A percentile compares a stretch with the other conserved stretches of the same genome.
Conservation (phyloP, 805 yeast genomes). For the Sungouiella blattae region DNA sequence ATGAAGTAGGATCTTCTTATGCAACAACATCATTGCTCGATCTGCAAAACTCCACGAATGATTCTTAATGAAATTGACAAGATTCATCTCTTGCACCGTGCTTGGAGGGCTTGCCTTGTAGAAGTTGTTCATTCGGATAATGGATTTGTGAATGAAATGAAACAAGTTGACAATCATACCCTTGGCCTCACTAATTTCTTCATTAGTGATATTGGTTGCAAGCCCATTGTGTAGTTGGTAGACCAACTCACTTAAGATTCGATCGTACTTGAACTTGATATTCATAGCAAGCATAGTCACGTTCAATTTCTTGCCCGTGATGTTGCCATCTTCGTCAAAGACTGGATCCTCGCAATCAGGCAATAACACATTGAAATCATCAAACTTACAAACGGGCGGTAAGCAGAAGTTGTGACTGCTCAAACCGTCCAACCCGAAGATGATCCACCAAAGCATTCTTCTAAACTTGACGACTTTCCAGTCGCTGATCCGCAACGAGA, state of each 20-base stretch:
- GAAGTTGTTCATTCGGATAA: slow-evolving; percentile 33
- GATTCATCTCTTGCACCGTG: slow-evolving; percentile 39
- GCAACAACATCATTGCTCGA: slow-evolving; percentile 45
- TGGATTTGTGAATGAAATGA: slow-evolving; percentile 47
- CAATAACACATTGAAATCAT: slow-evolving; percentile 54
- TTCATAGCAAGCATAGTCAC: slow-evolving; percentile 48
- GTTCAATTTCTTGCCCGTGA: slow-evolving; percentile 35
- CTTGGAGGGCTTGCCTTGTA: slow-evolving; percentile 35
- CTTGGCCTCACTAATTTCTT: slow-evolving; percentile 44
- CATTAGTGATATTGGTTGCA: slow-evolving; percentile 38
- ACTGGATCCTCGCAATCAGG: slow-evolving; percentile 47
- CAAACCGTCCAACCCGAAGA: slow-evolving; percentile 55
- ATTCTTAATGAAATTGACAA: slow-evolving; percentile 46
- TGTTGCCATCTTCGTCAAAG: slow-evolving; percentile 23
- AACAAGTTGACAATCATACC: slow-evolving; percentile 48
- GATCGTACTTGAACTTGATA: slow-evolving; percentile 50
- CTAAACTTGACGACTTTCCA: slow-evolving; percentile 48
- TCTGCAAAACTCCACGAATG: slow-evolving; percentile 54
- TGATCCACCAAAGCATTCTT: slow-evolving; percentile 66
- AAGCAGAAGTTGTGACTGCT: slow-evolving; percentile 54
- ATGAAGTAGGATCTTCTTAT: slow-evolving; percentile 39
- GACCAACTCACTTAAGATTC: slow-evolving; percentile 52
- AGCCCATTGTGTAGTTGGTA: slow-evolving; percentile 47
- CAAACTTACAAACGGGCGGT: slow-evolving; percentile 50
- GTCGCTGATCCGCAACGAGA: slow-evolving; percentile 47